phyloP scores from a whole-genome alignment of 495 filamentous ascomycete species.

The Trypethelium eluteriae region DNA sequence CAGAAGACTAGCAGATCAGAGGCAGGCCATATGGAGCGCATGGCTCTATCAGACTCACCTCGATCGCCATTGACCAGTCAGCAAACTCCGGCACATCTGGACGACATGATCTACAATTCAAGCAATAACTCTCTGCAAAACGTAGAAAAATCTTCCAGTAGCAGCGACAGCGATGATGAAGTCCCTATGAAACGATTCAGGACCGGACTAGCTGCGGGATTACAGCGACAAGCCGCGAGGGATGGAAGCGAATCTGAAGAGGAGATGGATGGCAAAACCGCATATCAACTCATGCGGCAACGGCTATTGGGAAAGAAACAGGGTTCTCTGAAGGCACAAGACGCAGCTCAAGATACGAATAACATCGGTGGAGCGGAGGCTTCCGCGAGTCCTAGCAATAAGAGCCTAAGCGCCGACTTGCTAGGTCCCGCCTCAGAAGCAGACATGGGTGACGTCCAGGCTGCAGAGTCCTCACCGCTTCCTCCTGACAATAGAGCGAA shows the following conservation, averaged over 20 bases:
- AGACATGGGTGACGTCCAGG: not conserved
- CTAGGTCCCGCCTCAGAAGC: not conserved
- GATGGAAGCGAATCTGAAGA: not conserved
- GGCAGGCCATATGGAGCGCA: not conserved
- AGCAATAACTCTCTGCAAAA: not conserved
- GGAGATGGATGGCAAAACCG: conserved; percentile 4
- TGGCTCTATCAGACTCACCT: not conserved
- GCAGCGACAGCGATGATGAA: not conserved
- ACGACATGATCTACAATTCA: not conserved
- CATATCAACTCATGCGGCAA: conserved; percentile 3
- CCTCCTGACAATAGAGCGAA: not conserved
- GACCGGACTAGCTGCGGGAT: not conserved
- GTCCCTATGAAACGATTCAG: not conserved
- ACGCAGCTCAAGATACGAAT: not conserved
- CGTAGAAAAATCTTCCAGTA: not conserved
- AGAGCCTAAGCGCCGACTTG: not conserved
- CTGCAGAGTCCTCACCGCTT: not conserved
- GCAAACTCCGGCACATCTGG: not conserved
- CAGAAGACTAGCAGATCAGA: not conserved
- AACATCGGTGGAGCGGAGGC: not conserved
- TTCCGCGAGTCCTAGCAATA: not conserved
- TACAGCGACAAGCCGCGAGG: not conserved
- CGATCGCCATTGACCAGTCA: not conserved
- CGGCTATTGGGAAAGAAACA: conserved; percentile 4
- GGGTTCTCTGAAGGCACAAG: not conserved